phyloP scores from a whole-genome alignment of 2,329 filamentous ascomycete genomes.

The Myriosclerotinia curreyana region DNA sequence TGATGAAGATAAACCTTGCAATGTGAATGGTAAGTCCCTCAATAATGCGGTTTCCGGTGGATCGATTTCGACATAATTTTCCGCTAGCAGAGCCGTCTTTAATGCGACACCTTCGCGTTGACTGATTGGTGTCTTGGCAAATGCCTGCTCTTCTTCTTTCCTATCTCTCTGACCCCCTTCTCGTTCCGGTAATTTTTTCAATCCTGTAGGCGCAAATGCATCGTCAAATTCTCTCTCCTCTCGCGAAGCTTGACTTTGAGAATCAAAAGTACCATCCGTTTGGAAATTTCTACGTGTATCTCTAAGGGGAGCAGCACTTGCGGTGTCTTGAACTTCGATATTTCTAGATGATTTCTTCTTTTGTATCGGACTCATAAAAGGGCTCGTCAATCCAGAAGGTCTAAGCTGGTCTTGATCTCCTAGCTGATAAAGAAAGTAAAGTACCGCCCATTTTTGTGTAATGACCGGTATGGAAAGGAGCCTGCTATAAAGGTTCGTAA shows the following conservation, averaged over 20 bases:
- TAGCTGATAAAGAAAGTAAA: conserved; percentile 84
- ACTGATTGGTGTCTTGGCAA: conserved; percentile 31
- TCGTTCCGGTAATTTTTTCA: conserved; percentile 39
- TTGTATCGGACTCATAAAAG: conserved; percentile 38
- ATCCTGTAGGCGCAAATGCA: conserved; percentile 53
- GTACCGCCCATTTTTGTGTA: conserved; percentile 93
- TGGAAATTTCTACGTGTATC: conserved; percentile 24
- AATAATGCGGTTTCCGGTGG: conserved; percentile 66
- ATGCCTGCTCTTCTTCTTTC: conserved; percentile 36
- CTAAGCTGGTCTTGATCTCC: conserved; percentile 46
- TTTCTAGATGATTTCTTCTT: conserved; percentile 17
- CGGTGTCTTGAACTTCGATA: conserved; percentile 12
- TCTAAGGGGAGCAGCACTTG: conserved; percentile 16
- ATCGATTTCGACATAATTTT: conserved; percentile 54
- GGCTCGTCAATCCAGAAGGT: conserved; percentile 34
- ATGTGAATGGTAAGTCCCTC: conserved; percentile 83
- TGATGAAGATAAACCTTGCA: conserved; percentile 87
- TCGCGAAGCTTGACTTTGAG: conserved; percentile 41
- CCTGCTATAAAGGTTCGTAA: conserved; percentile 86
- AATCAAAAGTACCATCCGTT: conserved; percentile 26
- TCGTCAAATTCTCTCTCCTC: conserved; percentile 43
- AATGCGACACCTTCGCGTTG: conserved; percentile 35
- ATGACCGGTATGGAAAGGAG: conserved; percentile 88
- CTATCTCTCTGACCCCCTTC: conserved; percentile 38
- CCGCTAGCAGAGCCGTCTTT: conserved; percentile 56